A percentile compares a stretch with the other conserved stretches of the same genome.
These are phyloP conservation scores for Persicaria tinctoria DNA, from an alignment of 148 eudicot species.

Conservation along the genomic window DNA sequence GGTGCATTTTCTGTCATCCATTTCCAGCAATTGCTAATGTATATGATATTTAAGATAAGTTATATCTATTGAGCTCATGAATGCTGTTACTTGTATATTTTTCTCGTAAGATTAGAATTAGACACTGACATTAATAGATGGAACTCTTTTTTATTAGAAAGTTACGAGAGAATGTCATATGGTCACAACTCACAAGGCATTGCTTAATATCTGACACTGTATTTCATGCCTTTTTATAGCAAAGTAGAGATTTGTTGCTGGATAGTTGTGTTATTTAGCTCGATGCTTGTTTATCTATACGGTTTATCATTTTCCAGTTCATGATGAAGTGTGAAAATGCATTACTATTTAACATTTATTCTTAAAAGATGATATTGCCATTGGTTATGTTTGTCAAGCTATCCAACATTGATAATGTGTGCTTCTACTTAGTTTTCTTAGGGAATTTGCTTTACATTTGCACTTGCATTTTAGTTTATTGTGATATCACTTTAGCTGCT, in stretches of 20 bases:
- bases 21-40: not conserved
- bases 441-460: too few species aligned
- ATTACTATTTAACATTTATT: not conserved
- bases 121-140: not conserved
- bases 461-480: too few species aligned
- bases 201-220: not conserved
- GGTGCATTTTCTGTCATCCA: not conserved
- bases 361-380: not conserved
- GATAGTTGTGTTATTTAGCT: not conserved
- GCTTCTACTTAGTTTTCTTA: not conserved
- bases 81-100: too few species aligned
- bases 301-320: too few species aligned
- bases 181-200: not conserved
- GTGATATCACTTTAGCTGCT: not conserved
- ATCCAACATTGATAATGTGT: not conserved
- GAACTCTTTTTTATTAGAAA: not conserved
- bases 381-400: not conserved
- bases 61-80: not conserved
- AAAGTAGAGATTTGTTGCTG: not conserved
- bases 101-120: not conserved
- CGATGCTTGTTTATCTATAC: not conserved
- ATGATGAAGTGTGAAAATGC: too few species aligned
- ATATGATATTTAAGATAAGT: not conserved
- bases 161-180: not conserved
- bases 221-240: not conserved